Conservation (phyloP, 2,329 filamentous ascomycete genomes). For the Nemania abortiva region DNA sequence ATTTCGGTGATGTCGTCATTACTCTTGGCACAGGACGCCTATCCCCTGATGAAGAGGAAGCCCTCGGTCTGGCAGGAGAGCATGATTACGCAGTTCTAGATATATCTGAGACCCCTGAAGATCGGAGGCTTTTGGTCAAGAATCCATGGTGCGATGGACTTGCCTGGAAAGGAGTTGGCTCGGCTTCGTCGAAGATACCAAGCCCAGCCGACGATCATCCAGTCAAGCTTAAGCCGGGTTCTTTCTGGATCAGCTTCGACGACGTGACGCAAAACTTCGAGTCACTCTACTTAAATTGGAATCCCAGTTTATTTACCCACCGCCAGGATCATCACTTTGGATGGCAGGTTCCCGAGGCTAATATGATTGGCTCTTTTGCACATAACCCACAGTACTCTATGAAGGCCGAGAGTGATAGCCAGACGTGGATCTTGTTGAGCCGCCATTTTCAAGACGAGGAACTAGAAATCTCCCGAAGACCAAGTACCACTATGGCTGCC, state of each 20-base stretch:
- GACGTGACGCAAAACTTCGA: slow-evolving; percentile 93
- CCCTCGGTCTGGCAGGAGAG: slow-evolving; percentile 85
- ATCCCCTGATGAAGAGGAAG: slow-evolving; percentile 79
- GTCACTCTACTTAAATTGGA: slow-evolving; percentile 98
- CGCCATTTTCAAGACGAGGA: slow-evolving; percentile 84
- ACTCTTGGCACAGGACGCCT: slow-evolving; percentile 92
- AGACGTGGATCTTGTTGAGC: slow-evolving; percentile 86
- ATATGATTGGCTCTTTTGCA: slow-evolving; percentile 66
- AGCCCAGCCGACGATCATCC: slow-evolving; percentile 43
- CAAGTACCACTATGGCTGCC: slow-evolving; percentile 54
- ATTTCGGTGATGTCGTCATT: slow-evolving; percentile 83
- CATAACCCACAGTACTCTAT: slow-evolving; percentile 81
- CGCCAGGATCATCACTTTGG: slow-evolving; percentile 91
- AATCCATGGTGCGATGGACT: slow-evolving; percentile 94
- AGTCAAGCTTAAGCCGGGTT: slow-evolving; percentile 69
- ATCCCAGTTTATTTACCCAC: slow-evolving; percentile 82
- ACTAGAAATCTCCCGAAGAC: slow-evolving; percentile 65
- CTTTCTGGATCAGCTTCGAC: slow-evolving; percentile 93
- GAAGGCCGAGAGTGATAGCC: slow-evolving; percentile 67
- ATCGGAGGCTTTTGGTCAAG: slow-evolving; percentile 83
- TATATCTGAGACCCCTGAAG: slow-evolving; percentile 71
- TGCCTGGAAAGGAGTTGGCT: slow-evolving; percentile 72
- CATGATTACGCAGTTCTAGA: slow-evolving; percentile 95
- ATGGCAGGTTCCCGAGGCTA: slow-evolving; percentile 73
- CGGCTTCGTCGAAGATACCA: slow-evolving; percentile 45